Evolutionary conservation across 257 asterid genomes (phyloP), one percentile per base, ranked within the genome.

Genomic region (Linderniella brevidens): DNA sequence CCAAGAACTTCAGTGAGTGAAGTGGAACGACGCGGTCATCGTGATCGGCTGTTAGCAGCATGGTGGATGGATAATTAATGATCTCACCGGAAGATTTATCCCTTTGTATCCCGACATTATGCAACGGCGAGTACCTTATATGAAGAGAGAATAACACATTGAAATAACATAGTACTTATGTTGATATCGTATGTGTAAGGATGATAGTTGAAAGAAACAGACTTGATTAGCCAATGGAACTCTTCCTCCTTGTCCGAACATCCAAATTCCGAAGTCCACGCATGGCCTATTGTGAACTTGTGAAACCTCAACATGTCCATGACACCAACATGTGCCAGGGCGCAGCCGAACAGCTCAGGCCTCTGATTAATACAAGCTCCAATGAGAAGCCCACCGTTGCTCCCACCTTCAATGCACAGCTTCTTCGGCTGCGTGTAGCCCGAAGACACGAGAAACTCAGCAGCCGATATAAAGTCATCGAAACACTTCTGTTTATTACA

Each of bases 301-400:
- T 90, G 99, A 63, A 90, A 90, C 55, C 99, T 82, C 35, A 90
- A 81, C 99, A 90, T 85, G 70, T 90, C 96, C 96, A 81, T 90
- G 14, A 90, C 99, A 54, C 96, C 99, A 69, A 81, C 96, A 71
- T 90, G 99, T 54, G 96, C 94, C 48, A 85, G 88, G 50, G 94
- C 99, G 59, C 99, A 90, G 9, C 96, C 94, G 57, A 77, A 90
- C 13, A 90, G 88, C 75, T 85, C 96, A 58, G 99, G 96, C 63
- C 93, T 81, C 99, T 90, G 93, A 77, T 90, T 90, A 53, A 90
- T 67, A 57, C 94, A 90, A n/a, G 96, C 94, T 56, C 88, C 99
- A 53, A 90, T 63, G 44, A 85, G 85, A 60, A 90, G 99, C 40
- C 99, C 99, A 12, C 99, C 96, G 37, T 90, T 90, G 65, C 96